Base-by-base conservation (phyloP, 495 filamentous ascomycete genomes). In the Parathielavia appendiculata region DNA sequence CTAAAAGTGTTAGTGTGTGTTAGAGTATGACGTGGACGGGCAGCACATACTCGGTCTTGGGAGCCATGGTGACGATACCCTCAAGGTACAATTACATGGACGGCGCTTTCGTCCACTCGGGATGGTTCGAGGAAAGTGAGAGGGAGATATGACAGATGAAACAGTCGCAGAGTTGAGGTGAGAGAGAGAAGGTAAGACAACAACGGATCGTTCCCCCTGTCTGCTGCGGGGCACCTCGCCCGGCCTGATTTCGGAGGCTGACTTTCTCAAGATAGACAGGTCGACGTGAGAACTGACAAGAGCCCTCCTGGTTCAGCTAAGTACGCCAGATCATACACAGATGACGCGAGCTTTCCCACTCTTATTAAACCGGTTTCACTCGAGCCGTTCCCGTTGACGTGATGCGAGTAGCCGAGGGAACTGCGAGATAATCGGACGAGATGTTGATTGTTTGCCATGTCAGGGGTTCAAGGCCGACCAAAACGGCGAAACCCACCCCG, bases 11-110 rank as follows among this genome's bases (percentile, higher is more conserved):
- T n/a, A n/a, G n/a, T n/a, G n/a, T n/a, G 22, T 36, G 17, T 63
- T 32, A 47, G 34, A 49, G 20, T 14, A 26, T 22, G 16, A 14
- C 10, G 13, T 3, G 14, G 9, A 20, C 17, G 41, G 17, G n/a
- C 1, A 22, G 53, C 34, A 68, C 73, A 54, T 73, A 73, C 76
- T 78, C 71, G 10, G 70, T 76, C 39, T 63, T 69, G 9, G 73
- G 70, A 1, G 70, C 66, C 76, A 79, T 79, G 44, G 43, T 48
- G 38, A 45, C 11, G 56, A 12, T 46, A n/a, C n/a, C n/a, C n/a
- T n/a, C n/a, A n/a, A n/a, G n/a, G n/a, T n/a, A n/a, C n/a, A n/a
- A n/a, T n/a, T n/a, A n/a, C n/a, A n/a, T n/a, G n/a, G 26, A 30
- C 26, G 26, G 26, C 6, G 3, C 26, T 30, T 3, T 30, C 26